These are phyloP conservation scores for Stachybotrys chartarum DNA, from an alignment of 2,329 filamentous ascomycete genomes.

Conservation along the genomic window DNA sequence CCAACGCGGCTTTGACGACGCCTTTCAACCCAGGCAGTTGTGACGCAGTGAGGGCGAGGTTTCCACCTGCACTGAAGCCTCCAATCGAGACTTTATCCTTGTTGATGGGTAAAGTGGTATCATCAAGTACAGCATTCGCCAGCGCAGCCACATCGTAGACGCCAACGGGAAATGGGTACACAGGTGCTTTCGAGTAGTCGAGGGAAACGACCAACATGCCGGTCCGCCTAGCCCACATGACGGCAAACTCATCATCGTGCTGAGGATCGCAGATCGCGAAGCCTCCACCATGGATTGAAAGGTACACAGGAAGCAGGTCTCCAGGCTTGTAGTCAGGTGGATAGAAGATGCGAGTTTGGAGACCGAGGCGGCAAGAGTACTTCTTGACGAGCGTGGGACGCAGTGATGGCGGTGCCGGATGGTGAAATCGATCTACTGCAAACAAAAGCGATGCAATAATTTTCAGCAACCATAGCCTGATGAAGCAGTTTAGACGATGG, in stretches of 20 bases:
- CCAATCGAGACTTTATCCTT: conserved; percentile 28
- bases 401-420: background rate
- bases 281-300: conserved; percentile 46
- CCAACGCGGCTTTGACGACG: conserved; percentile 1
- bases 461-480: background rate
- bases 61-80: conserved; percentile 46
- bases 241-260: conserved; percentile 40
- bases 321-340: conserved; percentile 25
- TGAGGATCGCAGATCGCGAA: conserved; percentile 35
- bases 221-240: conserved; percentile 29
- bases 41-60: conserved; percentile 33
- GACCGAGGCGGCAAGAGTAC: background rate
- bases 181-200: conserved; percentile 41
- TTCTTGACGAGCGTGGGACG: background rate
- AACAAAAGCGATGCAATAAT: background rate
- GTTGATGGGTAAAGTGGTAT: conserved; percentile 39
- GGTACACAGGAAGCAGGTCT: conserved; percentile 30
- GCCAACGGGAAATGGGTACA: conserved; percentile 33
- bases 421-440: background rate
- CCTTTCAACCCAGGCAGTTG: conserved; percentile 27
- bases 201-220: conserved; percentile 37
- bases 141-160: conserved; percentile 39
- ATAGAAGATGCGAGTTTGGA: conserved; percentile 27
- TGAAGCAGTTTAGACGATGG: conserved; percentile 1
- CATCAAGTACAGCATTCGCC: conserved; percentile 30